Base-by-base conservation (phyloP, 148 eudicot genomes). In the Camellia sinensis region DNA sequence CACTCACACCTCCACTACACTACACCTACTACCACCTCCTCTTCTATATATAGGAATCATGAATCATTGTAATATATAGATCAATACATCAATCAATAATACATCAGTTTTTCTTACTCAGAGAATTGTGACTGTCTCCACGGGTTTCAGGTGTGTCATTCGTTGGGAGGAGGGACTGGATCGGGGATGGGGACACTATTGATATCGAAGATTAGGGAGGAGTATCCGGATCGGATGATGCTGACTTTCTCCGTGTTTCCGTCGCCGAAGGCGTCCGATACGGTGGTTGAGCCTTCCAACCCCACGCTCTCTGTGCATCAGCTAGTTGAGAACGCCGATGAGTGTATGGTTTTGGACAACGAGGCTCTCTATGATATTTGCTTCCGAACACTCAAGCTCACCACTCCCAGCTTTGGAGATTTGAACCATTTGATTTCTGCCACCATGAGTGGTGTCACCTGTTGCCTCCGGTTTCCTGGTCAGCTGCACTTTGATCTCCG, bases 381-480 rank as follows among this genome's bases (percentile, higher is more conserved):
- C 53, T 69, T 69, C 73, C 73, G 73, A 17, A 69, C 74, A 11
- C 74, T 71, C 40, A 71, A 71, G 74, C 74, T 71, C 54, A 71
- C 57, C 17, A 71, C 57, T 69, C 73, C 73, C 52, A 69, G 73
- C 73, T 69, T 88, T 82, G 90, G 87, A 41, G 90, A 88, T 59
- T 76, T 88, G 76, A 88, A 88, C 84, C 90, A 88, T 75, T 85
- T 87, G 65, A 87, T 87, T 71, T 87, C 89, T 21, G 87, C 87
- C 10, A 87, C 89, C 50, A 88, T 88, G 90, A 88, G 90, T 76
- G 90, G 90, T 6, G 86, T 88, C 43, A 88, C 90, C 7, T 88
- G 90, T 80, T 88, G 90, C 71, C 90, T 88, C 18, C 84, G 90
- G 37, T 88, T 88, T 82, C 90, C 90, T 3, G 90, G 90, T 21